A percentile compares a stretch with the other conserved stretches of the same genome.
phyloP scores from a whole-genome alignment of 139 green algal genomes.

The Eudorina sp. region DNA sequence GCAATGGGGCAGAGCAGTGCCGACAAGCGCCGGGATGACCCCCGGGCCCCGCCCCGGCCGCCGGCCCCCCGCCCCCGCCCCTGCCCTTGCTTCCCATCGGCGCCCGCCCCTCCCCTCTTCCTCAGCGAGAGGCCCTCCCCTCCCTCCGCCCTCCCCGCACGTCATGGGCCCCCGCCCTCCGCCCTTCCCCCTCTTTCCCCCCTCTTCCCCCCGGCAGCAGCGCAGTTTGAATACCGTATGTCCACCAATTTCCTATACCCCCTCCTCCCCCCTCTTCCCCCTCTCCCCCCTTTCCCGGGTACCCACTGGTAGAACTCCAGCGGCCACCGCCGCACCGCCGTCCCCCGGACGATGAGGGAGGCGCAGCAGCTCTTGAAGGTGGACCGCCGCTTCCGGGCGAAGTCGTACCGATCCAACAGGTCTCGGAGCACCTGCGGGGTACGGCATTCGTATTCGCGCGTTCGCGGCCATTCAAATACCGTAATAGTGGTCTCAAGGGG shows the following conservation, averaged over 20 bases:
- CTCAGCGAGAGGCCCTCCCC: no score
- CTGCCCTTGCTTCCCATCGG: no score
- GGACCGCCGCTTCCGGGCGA: not conserved
- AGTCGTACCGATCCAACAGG: conserved; percentile 1
- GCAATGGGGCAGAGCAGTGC: no score
- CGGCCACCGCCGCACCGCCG: not conserved
- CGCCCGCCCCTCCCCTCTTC: no score
- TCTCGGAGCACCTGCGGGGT: not conserved
- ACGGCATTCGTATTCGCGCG: no score
- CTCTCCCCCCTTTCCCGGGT: not conserved
- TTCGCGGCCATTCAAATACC: no score
- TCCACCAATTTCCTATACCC: not conserved
- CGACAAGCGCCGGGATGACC: no score
- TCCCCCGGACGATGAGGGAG: not conserved
- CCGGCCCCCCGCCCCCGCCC: no score
- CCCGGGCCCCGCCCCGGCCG: no score
- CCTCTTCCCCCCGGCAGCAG: not conserved
- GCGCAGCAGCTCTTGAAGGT: conserved; percentile 40
- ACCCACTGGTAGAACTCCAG: conserved; percentile 19
- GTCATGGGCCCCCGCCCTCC: no score
- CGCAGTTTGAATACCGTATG: not conserved
- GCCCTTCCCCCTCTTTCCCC: not conserved
- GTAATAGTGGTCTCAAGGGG: no score
- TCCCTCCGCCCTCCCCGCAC: no score
- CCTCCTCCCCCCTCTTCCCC: not conserved